Evolutionary conservation across 2,329 filamentous ascomycete genomes (phyloP).

Genomic region (Venturia oleaginea): DNA sequence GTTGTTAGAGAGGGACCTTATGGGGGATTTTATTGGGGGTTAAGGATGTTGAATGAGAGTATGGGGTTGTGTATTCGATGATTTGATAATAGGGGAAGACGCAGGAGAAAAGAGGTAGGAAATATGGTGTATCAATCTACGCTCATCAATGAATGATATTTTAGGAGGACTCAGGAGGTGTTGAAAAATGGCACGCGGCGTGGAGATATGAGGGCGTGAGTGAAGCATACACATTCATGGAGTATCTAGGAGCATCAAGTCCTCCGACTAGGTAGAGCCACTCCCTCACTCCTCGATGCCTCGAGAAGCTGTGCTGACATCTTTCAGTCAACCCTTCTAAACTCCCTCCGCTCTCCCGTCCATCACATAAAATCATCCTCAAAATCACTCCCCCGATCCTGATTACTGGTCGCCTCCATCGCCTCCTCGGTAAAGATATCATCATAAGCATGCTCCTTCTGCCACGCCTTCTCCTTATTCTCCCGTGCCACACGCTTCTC

Average conservation of each 20-base stretch:
- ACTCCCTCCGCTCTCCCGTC: not conserved
- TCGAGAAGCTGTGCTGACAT: not conserved
- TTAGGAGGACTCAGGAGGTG: not conserved
- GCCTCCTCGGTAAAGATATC: conserved; percentile 80
- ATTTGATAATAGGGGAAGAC: too few relatives aligned
- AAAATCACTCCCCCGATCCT: conserved; percentile 68
- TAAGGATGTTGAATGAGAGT: conserved; percentile 64
- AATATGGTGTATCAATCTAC: not conserved
- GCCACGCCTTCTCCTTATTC: conserved; percentile 80
- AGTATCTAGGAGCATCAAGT: not conserved
- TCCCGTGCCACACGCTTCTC: conserved; percentile 66
- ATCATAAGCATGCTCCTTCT: conserved; percentile 97
- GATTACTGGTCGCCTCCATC: conserved; percentile 70
- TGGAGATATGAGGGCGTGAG: not conserved
- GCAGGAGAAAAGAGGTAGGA: too few relatives aligned
- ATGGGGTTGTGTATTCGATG: conserved; percentile 52
- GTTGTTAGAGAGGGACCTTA: conserved; percentile 1
- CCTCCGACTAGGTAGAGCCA: not conserved
- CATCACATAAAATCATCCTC: conserved; percentile 87
- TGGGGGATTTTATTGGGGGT: conserved; percentile 42
- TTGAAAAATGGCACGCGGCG: not conserved
- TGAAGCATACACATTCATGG: not conserved
- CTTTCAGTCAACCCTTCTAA: not conserved
- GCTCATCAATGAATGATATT: not conserved
- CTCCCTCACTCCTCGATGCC: not conserved